Evolutionary conservation across 2,329 filamentous ascomycete species (phyloP), one percentile per base, ranked within the genome.

Genomic region (Fusarium concolor): DNA sequence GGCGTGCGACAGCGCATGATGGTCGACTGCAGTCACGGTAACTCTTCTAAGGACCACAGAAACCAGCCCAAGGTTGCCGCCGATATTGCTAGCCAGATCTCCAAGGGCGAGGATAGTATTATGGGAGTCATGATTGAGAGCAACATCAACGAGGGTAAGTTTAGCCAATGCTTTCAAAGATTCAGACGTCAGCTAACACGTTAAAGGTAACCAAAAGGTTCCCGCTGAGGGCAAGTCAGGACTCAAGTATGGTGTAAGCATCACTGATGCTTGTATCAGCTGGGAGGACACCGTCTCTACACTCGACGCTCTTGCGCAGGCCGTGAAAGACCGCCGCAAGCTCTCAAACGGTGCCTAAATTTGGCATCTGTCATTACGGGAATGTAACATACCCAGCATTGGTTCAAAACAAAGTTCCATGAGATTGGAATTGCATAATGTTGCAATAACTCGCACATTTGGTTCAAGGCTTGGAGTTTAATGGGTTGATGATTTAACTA

Each of bases 91-190:
- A 89, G 92, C 75, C 96, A 99, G 82, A 92, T 99, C 62, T 86
- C 90, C 55, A 88, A 86, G 59, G 96, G 96, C 35, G 95, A 98
- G 83, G 86, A 87, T 5, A 91, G 85, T 47, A 96, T 99, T 76
- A 95, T 97, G 89, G 96, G 96, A 75, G 93, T 98, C 62, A 99
- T 99, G 96, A 97, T 99, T 75, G 96, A 99, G 85, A 96, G 92
- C 80, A 92, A 98, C 80, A 96, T 98, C 82, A 91, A 95, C 75
- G 95, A 97, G 83, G 94, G 92, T 91, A 79, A 75, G 85, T 71
- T 31, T 15, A 42, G 8, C 24, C 7, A 18, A 5, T 20, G 15
- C 24, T 12, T 18, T 18, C 7, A 20, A 29, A 6, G 37, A 15
- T 42, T 28, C 5, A n/a, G 18, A 29, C 10, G 14, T 15, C 18